Base-by-base conservation (phyloP, 2,329 filamentous ascomycete species). In the Meredithiella fracta region DNA sequence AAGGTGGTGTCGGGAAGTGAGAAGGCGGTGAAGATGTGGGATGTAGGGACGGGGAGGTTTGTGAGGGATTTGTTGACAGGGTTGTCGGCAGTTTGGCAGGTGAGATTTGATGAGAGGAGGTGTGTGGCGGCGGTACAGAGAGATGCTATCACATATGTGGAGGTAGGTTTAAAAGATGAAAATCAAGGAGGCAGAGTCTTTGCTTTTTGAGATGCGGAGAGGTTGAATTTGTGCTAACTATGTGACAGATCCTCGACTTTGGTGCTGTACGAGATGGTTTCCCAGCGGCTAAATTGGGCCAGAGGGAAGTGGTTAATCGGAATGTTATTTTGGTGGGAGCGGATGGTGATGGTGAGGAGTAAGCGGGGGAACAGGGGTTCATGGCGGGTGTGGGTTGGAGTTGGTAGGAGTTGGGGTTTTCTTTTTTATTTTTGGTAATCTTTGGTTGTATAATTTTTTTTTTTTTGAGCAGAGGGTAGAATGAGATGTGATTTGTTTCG, bases 1-100 rank as follows among this genome's bases (percentile, higher is more conserved):
- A 98, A 98, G 66, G 90, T 98, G 34, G 95, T 98, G 57, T 94
- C 87, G 42, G 92, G 92, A 56, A 95, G 88, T 58, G 92, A 98
- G 67, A 83, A 91, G 64, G 96, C 88, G 2, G 74, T 98, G 61
- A 98, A 98, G 73, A 94, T 98, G 87, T 98, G 92, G 92, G 88
- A 98, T 65, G 85, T 96, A 52, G 80, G 82, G 63, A 94, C 84
- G 1, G 92, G 92, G 51, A 86, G 96, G 63, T 96, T 89, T 66
- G 82, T 95, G 54, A 86, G 91, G 62, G 91, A 98, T 68, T 77
- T 98, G 44, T 74, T 98, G 64, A 95, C 88, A 14, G 90, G 96
- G 64, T 75, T 98, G 37, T 91, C 84, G 62, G 90, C 91, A n/a
- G 92, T 98, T 6, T 98, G 92, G 92, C 92, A 98, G 71, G 92